These are phyloP conservation scores for Magnolia changhungtana DNA, from an alignment of 164 flowering plant genomes.

Conservation along the genomic window DNA sequence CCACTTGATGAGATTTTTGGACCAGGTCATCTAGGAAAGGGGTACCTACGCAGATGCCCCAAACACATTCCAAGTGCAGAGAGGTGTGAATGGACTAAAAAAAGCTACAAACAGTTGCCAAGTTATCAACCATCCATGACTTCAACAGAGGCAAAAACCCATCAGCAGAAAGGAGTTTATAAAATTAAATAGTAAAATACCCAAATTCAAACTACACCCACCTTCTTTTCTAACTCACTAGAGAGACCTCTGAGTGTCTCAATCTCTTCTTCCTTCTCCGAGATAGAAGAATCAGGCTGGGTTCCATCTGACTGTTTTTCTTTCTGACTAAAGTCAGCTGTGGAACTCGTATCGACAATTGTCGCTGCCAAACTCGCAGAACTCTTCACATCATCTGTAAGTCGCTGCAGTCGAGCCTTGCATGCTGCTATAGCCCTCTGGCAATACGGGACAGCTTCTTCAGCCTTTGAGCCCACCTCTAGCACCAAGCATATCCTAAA, in stretches of 20 bases:
- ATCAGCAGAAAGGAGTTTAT: neutral
- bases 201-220: slow-evolving; percentile 4
- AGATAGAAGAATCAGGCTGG: slow-evolving; percentile 25
- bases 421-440: slow-evolving; percentile 78
- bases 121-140: neutral
- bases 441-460: slow-evolving; percentile 84
- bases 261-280: slow-evolving; percentile 68
- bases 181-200: neutral
- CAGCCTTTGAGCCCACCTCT: slow-evolving; percentile 70
- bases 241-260: slow-evolving; percentile 58
- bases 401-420: slow-evolving; percentile 46
- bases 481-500: slow-evolving; percentile 83
- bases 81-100: neutral
- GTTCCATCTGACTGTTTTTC: slow-evolving; percentile 27
- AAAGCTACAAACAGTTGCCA: no score
- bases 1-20: neutral
- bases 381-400: slow-evolving; percentile 40
- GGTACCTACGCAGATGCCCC: neutral
- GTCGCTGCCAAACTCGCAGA: slow-evolving; percentile 25
- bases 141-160: neutral
- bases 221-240: slow-evolving; percentile 88
- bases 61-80: neutral
- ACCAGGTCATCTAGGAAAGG: no score
- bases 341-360: slow-evolving; percentile 12
- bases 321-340: slow-evolving; percentile 24